Evolutionary conservation across 805 yeast species (phyloP).

Genomic region (Metschnikowia lochheadii): DNA sequence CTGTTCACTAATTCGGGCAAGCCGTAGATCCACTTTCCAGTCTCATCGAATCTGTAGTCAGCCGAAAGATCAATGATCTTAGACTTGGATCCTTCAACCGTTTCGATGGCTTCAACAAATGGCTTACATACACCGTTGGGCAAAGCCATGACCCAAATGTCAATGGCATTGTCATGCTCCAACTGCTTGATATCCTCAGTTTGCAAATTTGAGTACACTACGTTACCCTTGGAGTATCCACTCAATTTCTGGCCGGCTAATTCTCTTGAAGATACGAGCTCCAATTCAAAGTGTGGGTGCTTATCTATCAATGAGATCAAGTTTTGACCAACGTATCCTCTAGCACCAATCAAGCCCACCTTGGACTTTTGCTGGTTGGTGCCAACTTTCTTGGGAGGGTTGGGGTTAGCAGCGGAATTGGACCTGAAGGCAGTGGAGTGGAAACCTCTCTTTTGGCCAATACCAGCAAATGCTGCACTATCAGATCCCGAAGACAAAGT

Average conservation of each 20-base stretch:
- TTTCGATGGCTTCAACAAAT: constrained; percentile 74
- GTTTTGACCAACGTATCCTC: constrained; percentile 96
- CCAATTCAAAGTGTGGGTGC: constrained; percentile 83
- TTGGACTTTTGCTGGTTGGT: constrained; percentile 57
- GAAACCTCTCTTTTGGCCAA: constrained; percentile 50
- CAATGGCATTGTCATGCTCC: constrained; percentile 75
- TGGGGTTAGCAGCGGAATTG: constrained; percentile 43
- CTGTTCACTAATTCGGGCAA: constrained; percentile 87
- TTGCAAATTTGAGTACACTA: constrained; percentile 80
- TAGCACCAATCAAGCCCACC: constrained; percentile 95
- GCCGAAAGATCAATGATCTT: constrained; percentile 93
- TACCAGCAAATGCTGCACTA: constrained; percentile 45
- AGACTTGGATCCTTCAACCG: constrained; percentile 58
- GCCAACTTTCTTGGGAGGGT: constrained; percentile 68
- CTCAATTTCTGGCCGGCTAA: constrained; percentile 79
- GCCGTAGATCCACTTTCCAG: constrained; percentile 90
- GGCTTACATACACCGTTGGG: constrained; percentile 97
- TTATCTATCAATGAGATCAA: constrained; percentile 79
- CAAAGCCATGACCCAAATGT: constrained; percentile 98
- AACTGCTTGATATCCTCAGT: constrained; percentile 78
- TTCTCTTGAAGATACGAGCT: constrained; percentile 96
- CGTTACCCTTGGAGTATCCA: constrained; percentile 80
- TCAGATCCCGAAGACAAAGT: constrained; percentile 36
- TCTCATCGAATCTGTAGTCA: constrained; percentile 88
- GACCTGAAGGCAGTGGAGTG: constrained; percentile 7